Evolutionary conservation across 23 red algal genomes (phyloP).

Genomic region (Pyropia haitanensis): DNA sequence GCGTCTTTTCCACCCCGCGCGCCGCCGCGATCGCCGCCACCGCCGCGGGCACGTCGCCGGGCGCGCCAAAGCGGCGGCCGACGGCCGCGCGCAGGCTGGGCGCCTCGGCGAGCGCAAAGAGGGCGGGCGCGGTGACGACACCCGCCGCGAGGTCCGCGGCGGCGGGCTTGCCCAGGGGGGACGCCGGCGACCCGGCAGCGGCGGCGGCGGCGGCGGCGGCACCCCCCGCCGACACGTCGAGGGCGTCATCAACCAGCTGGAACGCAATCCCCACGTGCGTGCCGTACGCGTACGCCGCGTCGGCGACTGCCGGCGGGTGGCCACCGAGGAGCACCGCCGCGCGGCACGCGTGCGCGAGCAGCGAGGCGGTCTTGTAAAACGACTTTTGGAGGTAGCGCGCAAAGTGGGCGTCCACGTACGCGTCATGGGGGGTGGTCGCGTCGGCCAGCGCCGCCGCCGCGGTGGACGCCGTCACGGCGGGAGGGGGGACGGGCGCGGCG

Average conservation of each 20-base stretch:
- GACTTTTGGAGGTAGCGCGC: slow-evolving; percentile 78
- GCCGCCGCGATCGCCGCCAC: slow-evolving; percentile 46
- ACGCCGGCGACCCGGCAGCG: slow-evolving; percentile 46
- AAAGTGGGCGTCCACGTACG: slow-evolving; percentile 18
- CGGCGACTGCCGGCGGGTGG: slow-evolving; percentile 23
- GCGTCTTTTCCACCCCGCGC: slow-evolving; percentile 73
- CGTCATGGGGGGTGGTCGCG: background rate
- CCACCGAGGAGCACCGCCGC: slow-evolving; percentile 79
- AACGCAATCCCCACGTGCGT: slow-evolving; percentile 85
- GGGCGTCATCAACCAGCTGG: slow-evolving; percentile 90
- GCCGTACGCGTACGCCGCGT: slow-evolving; percentile 76
- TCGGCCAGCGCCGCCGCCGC: slow-evolving; percentile 6
- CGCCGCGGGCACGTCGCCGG: slow-evolving; percentile 48
- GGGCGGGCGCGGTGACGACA: slow-evolving; percentile 69
- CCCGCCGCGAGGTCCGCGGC: slow-evolving; percentile 72
- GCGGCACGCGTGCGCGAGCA: slow-evolving; percentile 89
- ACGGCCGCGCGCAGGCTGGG: slow-evolving; percentile 44
- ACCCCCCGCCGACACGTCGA: slow-evolving; percentile 57
- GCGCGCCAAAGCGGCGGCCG: slow-evolving; percentile 20
- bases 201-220: slow-evolving; percentile 57
- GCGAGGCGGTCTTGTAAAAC: slow-evolving; percentile 94
- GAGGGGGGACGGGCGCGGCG: background rate
- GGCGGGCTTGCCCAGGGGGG: slow-evolving; percentile 75
- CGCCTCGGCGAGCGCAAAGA: slow-evolving; percentile 59
- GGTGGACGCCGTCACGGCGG: slow-evolving; percentile 1